Base-by-base conservation (phyloP, 306 rosid genomes). In the Glycine latifolia region DNA sequence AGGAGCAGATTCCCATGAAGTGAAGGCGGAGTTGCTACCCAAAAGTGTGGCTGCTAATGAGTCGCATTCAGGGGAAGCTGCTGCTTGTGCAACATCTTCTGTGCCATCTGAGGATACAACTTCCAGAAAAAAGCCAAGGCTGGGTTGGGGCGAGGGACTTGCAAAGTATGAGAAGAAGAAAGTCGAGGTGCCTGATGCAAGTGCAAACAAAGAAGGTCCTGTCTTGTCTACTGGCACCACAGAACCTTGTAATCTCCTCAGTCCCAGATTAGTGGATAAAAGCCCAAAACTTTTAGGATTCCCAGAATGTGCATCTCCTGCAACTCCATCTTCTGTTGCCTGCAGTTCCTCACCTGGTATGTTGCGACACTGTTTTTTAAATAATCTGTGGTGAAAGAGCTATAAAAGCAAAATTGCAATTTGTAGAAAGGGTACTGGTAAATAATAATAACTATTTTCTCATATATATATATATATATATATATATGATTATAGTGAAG, bases 291-390 rank as follows among this genome's bases (percentile, higher is more conserved):
- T 85, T 8, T 39, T 74, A 5, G 90, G 88, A 41, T 89, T 91
- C 73, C 83, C 92, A 11, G 97, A 87, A 56, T 94, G 97, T 84
- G 91, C 94, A 73, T 96, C 98, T 47, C 99, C 99, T 68, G 92
- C 97, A 35, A 96, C 98, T 56, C 99, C 99, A 78, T 96, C 98
- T 67, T 91, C 99, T 81, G 92, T 94, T 87, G 95, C 94, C 55
- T 96, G 97, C 86, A 96, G 99, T 85, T 94, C 99, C 79, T 94
- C 97, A 10, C 93, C 98, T 81, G 99, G 99, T 96, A 82, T 59
- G 68, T 73, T 56, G 8, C 14, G 6, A 71, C 35, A 17, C 62
- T 54, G 60, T n/a, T 3, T 26, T 79, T 37, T 60, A 8, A 31
- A 54, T 53, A 26, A 26, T 44, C 56, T 70, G 35, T n/a, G 12